Conservation (phyloP, 2,329 filamentous ascomycete species). For the Lasiodiplodia sp. region DNA sequence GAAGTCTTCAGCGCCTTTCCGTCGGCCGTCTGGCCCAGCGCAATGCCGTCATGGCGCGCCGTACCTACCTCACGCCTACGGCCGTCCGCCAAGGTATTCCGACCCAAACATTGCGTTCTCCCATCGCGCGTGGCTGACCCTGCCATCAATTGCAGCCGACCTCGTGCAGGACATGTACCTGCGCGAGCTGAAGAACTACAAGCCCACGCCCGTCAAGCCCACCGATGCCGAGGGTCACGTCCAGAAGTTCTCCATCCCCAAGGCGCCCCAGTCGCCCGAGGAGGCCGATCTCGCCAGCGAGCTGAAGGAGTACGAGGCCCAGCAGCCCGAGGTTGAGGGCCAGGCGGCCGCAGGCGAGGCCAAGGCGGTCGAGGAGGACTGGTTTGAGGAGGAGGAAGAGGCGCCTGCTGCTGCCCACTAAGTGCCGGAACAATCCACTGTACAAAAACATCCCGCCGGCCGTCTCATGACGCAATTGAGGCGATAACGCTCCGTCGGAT, state of each 20-base stretch:
- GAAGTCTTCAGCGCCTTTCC: slow-evolving; percentile 62
- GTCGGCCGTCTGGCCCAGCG: slow-evolving; percentile 67
- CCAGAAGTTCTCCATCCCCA: slow-evolving; percentile 82
- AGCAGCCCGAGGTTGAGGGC: slow-evolving; percentile 94
- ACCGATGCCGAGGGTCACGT: slow-evolving; percentile 90
- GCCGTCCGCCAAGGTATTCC: slow-evolving; percentile 66
- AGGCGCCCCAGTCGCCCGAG: slow-evolving; percentile 86
- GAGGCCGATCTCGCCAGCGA: slow-evolving; percentile 91
- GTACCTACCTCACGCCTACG: slow-evolving; percentile 69
- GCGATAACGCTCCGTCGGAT: slow-evolving; percentile 9
- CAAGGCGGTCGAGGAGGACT: slow-evolving; percentile 70
- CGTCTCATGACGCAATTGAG: slow-evolving; percentile 28
- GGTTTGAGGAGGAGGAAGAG: slow-evolving; percentile 78
- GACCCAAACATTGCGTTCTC: neutral
- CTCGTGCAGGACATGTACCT: slow-evolving; percentile 98
- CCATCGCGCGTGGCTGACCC: slow-evolving; percentile 32
- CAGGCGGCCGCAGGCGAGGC: slow-evolving; percentile 69
- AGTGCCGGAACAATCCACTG: slow-evolving; percentile 21
- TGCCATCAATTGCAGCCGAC: slow-evolving; percentile 71
- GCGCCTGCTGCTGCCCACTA: slow-evolving; percentile 51
- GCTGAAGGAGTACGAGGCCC: slow-evolving; percentile 91
- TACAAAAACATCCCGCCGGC: slow-evolving; percentile 18
- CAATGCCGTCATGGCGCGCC: slow-evolving; percentile 63
- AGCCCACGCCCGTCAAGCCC: slow-evolving; percentile 81
- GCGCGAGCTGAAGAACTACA: slow-evolving; percentile 94